Conservation (phyloP, 495 filamentous ascomycete genomes). For the Penicillium maclennaniae region DNA sequence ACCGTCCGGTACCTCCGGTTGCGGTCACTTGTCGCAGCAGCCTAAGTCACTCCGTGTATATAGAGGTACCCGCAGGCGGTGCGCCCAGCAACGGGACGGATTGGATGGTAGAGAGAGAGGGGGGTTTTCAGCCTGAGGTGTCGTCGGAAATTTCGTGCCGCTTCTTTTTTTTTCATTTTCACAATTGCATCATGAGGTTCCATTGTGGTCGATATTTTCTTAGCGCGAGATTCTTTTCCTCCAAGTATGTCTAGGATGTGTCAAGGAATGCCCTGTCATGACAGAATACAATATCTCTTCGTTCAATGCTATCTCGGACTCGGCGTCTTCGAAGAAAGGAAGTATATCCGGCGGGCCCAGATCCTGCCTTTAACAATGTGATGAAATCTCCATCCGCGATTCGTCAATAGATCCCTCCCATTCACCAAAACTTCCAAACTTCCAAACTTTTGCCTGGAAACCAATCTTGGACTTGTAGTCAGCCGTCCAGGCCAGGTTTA, state of each 20-base stretch:
- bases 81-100: conserved; percentile 8
- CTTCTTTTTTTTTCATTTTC: conserved; percentile 14
- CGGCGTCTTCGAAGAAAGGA: background rate
- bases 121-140: conserved; percentile 17
- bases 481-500: too few relatives aligned
- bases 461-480: too few relatives aligned
- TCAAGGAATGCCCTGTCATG: background rate
- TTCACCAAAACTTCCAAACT: background rate
- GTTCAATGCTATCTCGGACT: background rate
- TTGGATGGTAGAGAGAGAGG: background rate
- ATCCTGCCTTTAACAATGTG: too few relatives aligned
- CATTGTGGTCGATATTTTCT: background rate
- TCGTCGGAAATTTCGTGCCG: conserved; percentile 2
- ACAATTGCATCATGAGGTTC: background rate
- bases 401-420: background rate
- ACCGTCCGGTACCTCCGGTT: conserved; percentile 1
- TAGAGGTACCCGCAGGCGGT: conserved; percentile 2
- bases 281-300: background rate
- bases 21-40: background rate
- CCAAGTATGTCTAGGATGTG: background rate
- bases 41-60: conserved; percentile 6
- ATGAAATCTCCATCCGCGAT: background rate
- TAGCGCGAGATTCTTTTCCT: background rate
- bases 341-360: too few relatives aligned
- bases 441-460: too few relatives aligned